A percentile compares a stretch with the other conserved stretches of the same genome.
phyloP scores from a whole-genome alignment of 2,329 filamentous ascomycete genomes.

The Coniosporium tulheliwenetii region DNA sequence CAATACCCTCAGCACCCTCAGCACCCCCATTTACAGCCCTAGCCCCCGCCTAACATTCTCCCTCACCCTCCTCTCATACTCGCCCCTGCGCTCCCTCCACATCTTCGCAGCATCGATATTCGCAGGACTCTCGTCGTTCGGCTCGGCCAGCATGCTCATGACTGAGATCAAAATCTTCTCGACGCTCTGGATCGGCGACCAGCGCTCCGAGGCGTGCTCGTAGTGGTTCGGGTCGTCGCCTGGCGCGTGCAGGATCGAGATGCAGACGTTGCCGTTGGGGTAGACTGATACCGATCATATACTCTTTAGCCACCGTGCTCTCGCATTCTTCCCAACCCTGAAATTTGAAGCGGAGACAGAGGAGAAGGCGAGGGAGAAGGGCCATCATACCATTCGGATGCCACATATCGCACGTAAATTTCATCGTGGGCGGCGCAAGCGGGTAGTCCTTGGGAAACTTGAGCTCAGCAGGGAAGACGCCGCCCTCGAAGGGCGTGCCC shows the following conservation, averaged over 20 bases:
- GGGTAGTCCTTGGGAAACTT: slow-evolving; percentile 95
- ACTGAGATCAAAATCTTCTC: slow-evolving; percentile 95
- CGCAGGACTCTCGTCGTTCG: slow-evolving; percentile 91
- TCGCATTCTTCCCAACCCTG: neutral
- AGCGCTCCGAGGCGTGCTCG: slow-evolving; percentile 87
- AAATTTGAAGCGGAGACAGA: neutral
- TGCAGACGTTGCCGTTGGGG: slow-evolving; percentile 81
- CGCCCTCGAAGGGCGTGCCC: slow-evolving; percentile 89
- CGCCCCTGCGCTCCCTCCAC: slow-evolving; percentile 71
- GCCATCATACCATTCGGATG: slow-evolving; percentile 74
- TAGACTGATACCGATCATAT: slow-evolving; percentile 52
- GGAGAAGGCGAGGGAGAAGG: neutral
- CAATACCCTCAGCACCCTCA: no score
- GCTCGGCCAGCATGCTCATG: slow-evolving; percentile 96
- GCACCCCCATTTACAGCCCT: slow-evolving; percentile 42
- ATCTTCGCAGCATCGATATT: slow-evolving; percentile 94
- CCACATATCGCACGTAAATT: slow-evolving; percentile 85
- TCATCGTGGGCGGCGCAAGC: slow-evolving; percentile 91
- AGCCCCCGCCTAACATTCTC: slow-evolving; percentile 67
- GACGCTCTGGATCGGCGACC: slow-evolving; percentile 92
- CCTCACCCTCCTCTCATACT: slow-evolving; percentile 78
- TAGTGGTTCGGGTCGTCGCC: slow-evolving; percentile 98
- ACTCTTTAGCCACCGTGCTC: neutral
- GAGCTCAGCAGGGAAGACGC: slow-evolving; percentile 87
- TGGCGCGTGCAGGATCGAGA: slow-evolving; percentile 92